Evolutionary conservation across 805 yeast genomes (phyloP), one percentile per base, ranked within the genome.

Genomic region (Sugiyamaella mastotermitis): DNA sequence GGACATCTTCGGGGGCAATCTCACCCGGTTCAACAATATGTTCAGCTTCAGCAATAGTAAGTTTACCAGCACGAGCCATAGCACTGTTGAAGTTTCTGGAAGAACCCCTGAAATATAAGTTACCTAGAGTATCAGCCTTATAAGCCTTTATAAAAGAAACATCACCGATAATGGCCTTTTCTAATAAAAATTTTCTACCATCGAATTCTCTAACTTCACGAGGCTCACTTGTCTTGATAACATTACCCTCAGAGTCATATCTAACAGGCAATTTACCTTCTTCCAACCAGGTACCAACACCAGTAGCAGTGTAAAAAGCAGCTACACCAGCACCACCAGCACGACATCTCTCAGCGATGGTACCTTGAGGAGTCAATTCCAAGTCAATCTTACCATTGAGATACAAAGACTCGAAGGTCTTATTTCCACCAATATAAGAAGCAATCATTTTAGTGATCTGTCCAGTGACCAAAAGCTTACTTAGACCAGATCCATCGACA

Each of bases 311-410:
- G 43, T 61, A 67, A 40, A 62, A 66, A 7, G 70, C 71, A 5
- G 72, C 71, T 14, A 66, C 57, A 19, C 71, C 70, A 3, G 72
- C 65, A 19, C 63, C 68, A 16, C 68, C 72, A n/a, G 71, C 71
- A 29, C 71, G 50, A 23, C 60, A 57, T 39, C 65, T 48, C 43
- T 67, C 72, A 20, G 71, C 71, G 20, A 67, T 48, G 8, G 64
- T 64, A 2, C 72, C 72, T 45, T 67, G 72, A 1, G 72, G 72
- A 26, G 64, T 60, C 34, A 67, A 52, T 42, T 67, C 72, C 37
- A 67, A 49, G 37, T 64, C 67, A 25, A 67, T 55, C 21, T 61
- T 37, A 17, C 72, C 72, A 15, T 54, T 55, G 24, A 67, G 51
- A 40, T 66, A 67, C 46, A 61, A 37, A 35, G 48, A 49, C 40